These are phyloP conservation scores for Cochlearia excelsa DNA, from an alignment of 345 rosid genomes.

Conservation along the genomic window DNA sequence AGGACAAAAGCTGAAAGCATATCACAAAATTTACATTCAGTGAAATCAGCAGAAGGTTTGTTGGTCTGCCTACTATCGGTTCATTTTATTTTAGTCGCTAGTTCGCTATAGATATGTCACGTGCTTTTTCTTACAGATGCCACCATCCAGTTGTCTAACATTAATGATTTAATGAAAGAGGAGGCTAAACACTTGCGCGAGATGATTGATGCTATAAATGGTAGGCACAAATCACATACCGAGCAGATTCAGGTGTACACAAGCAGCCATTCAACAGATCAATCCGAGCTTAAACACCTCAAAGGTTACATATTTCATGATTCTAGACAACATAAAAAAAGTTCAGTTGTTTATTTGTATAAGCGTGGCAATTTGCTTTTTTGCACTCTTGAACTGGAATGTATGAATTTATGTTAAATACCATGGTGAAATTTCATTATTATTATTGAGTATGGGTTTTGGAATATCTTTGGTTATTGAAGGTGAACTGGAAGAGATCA, in stretches of 20 bases:
- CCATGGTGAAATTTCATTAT: slow-evolving; percentile 20
- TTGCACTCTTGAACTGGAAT: neutral
- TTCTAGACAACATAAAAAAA: slow-evolving; percentile 8
- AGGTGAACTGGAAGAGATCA: slow-evolving; percentile 89
- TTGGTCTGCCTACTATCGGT: slow-evolving; percentile 27
- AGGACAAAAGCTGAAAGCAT: slow-evolving; percentile 55
- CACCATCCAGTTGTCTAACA: slow-evolving; percentile 52
- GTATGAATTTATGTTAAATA: slow-evolving; percentile 3
- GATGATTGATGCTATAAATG: slow-evolving; percentile 57
- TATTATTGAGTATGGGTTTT: slow-evolving; percentile 15
- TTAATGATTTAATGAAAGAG: slow-evolving; percentile 79
- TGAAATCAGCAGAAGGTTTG: slow-evolving; percentile 65
- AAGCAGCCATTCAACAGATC: slow-evolving; percentile 55
- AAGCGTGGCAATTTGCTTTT: slow-evolving; percentile 11
- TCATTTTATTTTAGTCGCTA: neutral
- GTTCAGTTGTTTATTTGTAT: slow-evolving; percentile 5
- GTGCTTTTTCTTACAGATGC: slow-evolving; percentile 43
- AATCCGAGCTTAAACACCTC: slow-evolving; percentile 65
- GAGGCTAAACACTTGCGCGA: slow-evolving; percentile 61
- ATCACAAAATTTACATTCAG: slow-evolving; percentile 42
- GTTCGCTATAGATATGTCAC: slow-evolving; percentile 9
- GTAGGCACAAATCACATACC: slow-evolving; percentile 60
- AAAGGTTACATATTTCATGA: slow-evolving; percentile 48
- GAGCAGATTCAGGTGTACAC: slow-evolving; percentile 48
- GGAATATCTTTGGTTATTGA: slow-evolving; percentile 28